phyloP scores from a whole-genome alignment of 2,329 filamentous ascomycete species.

The Penicillium sp. region DNA sequence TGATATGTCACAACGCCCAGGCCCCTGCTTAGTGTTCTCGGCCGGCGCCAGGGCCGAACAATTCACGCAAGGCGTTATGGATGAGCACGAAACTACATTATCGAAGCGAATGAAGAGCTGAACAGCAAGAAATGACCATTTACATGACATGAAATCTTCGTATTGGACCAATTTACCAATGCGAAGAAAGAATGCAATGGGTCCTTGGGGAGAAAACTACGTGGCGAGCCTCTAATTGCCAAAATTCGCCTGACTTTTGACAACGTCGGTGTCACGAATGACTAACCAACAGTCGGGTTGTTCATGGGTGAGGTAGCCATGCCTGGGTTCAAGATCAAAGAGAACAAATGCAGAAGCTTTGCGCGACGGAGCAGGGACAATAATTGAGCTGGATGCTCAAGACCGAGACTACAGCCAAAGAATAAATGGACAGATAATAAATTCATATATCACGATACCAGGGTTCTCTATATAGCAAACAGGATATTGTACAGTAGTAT shows the following conservation, averaged over 20 bases:
- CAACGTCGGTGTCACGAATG: neutral
- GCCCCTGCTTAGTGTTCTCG: slow-evolving; percentile 59
- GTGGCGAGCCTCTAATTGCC: slow-evolving; percentile 63
- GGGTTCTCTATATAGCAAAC: slow-evolving; percentile 8
- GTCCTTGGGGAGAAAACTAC: slow-evolving; percentile 67
- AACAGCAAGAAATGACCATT: neutral
- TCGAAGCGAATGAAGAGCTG: slow-evolving; percentile 54
- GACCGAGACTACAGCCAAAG: neutral
- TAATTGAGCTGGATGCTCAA: slow-evolving; percentile 44
- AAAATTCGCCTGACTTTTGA: slow-evolving; percentile 31
- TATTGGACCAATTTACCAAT: slow-evolving; percentile 57
- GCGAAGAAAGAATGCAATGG: slow-evolving; percentile 65
- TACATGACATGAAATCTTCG: too few species aligned
- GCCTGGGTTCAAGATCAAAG: slow-evolving; percentile 52
- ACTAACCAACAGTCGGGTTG: slow-evolving; percentile 41
- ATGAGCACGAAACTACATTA: slow-evolving; percentile 61
- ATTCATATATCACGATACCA: slow-evolving; percentile 1
- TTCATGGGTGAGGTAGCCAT: slow-evolving; percentile 64
- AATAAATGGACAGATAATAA: neutral
- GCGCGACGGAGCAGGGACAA: slow-evolving; percentile 51
- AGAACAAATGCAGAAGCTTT: slow-evolving; percentile 51
- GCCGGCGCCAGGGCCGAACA: slow-evolving; percentile 61
- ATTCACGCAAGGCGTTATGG: slow-evolving; percentile 66
- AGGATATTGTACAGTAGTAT: slow-evolving; percentile 13
- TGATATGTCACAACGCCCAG: slow-evolving; percentile 62